Evolutionary conservation across 2,329 filamentous ascomycete genomes (phyloP).

Genomic region (Fonsecaea multimorphosa): DNA sequence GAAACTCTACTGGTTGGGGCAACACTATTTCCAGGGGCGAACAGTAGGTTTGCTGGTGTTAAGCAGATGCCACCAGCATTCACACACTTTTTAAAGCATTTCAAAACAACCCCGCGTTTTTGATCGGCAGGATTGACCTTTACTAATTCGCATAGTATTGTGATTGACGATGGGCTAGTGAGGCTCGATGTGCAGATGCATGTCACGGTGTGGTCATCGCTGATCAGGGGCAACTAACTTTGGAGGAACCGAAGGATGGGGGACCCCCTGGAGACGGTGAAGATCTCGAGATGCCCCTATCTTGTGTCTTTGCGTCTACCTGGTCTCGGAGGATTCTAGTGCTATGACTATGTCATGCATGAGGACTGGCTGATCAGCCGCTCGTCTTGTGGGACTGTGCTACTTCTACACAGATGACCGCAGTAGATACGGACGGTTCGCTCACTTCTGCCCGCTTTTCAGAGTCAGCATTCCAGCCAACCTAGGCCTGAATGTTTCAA

Average conservation of each 20-base stretch:
- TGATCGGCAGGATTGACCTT: conserved; percentile 21
- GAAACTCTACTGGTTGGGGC: neutral
- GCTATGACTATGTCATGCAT: neutral
- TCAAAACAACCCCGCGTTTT: conserved; percentile 17
- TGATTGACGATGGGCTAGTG: conserved; percentile 14
- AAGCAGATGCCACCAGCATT: neutral
- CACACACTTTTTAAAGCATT: neutral
- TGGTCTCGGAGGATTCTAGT: neutral
- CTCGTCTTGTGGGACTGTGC: neutral
- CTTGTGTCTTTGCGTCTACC: neutral
- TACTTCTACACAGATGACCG: neutral
- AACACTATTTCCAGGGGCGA: neutral
- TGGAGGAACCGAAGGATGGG: neutral
- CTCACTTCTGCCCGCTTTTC: neutral
- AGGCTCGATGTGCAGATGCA: conserved; percentile 2
- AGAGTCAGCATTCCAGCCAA: neutral
- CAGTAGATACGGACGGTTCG: neutral
- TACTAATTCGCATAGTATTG: conserved; percentile 15
- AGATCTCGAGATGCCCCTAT: neutral
- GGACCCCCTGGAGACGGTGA: neutral
- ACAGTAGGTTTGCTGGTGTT: neutral
- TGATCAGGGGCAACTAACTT: conserved; percentile 7
- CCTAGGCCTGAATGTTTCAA: neutral
- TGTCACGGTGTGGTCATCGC: neutral
- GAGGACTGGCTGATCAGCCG: neutral